Evolutionary conservation across 371 early-diverging fungal genomes (phyloP), one percentile per base, ranked within the genome.

Genomic region (Mucor plumbeus): DNA sequence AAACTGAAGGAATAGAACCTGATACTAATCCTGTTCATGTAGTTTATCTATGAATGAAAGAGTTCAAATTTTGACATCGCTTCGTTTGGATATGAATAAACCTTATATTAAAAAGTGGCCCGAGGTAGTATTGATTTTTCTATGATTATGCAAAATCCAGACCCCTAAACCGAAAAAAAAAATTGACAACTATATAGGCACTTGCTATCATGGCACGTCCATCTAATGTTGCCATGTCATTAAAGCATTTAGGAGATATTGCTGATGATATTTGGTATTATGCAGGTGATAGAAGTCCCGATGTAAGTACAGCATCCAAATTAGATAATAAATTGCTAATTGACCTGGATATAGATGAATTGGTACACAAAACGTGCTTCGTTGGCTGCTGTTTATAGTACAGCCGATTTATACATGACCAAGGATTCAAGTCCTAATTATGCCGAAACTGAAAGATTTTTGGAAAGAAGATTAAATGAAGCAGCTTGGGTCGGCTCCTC

Each of bases 331-430:
- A 26, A 21, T 50, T 50, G 50, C 3, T 50, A 50, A 50, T 17
- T 38, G 44, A 50, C 14, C 11, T n/a, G 38, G 26, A 40, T 58
- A 1, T 73, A 94, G 94, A 85, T 94, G 77, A 91, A 92, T 73
- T 96, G 94, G 93, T 95, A 96, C 74, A 89, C 89, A 61, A 92
- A 92, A 68, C 88, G 97, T 36, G 88, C 88, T 21, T 81, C 89
- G 8, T 84, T 95, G 50, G 92, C 94, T 3, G 91, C 89, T 8
- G 87, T 93, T 38, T 95, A 94, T 65, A 84, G 94, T 10, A 86
- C 95, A 0, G 89, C 95, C 0, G 97, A 96, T 74, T 69, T 96
- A 44, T 96, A 88, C 76, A 94, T 96, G 95, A 91, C 92, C 9
- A 90, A 91, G 68, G 97, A 96, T 72, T 70, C 77, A 39, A 93